phyloP scores from a whole-genome alignment of 768 basidiomycete genomes.

The Podaxis rugospora region DNA sequence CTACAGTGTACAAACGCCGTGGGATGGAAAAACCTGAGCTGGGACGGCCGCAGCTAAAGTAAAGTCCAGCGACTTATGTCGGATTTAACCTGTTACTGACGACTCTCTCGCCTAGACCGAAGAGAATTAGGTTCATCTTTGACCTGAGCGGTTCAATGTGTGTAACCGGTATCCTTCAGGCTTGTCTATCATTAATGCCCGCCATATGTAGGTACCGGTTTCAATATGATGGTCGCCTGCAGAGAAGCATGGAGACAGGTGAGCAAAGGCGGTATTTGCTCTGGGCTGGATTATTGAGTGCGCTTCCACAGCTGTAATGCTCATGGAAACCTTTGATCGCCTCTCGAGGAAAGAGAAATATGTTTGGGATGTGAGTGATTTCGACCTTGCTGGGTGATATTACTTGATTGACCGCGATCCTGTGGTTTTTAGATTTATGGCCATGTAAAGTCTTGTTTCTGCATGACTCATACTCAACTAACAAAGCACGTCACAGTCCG shows the following conservation, averaged over 20 bases:
- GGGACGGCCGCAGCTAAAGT: conserved; percentile 68
- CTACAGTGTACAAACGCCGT: conserved; percentile 66
- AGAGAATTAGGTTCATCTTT: conserved; percentile 65
- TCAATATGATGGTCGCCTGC: conserved; percentile 65
- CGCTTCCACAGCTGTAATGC: conserved; percentile 52
- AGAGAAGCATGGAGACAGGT: conserved; percentile 65
- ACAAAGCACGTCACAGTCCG: conserved; percentile 37
- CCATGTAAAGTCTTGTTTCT: conserved; percentile 40
- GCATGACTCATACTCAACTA: background rate
- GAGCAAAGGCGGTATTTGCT: conserved; percentile 2
- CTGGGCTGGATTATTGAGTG: background rate
- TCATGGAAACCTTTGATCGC: conserved; percentile 68
- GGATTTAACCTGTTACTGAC: background rate
- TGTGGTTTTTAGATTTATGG: conserved; percentile 46
- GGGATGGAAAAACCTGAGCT: conserved; percentile 68
- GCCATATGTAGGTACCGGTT: conserved; percentile 55
- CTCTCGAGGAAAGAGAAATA: conserved; percentile 66
- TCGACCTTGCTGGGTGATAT: background rate
- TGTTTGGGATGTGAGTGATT: conserved; percentile 63
- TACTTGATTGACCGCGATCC: background rate
- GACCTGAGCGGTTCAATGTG: conserved; percentile 73
- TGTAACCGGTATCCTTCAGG: conserved; percentile 24
- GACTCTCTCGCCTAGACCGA: conserved; percentile 38
- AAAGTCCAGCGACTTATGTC: conserved; percentile 4
- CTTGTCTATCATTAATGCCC: background rate